These are phyloP conservation scores for Alternaria solani DNA, from an alignment of 2,329 filamentous ascomycete genomes.

Conservation along the genomic window DNA sequence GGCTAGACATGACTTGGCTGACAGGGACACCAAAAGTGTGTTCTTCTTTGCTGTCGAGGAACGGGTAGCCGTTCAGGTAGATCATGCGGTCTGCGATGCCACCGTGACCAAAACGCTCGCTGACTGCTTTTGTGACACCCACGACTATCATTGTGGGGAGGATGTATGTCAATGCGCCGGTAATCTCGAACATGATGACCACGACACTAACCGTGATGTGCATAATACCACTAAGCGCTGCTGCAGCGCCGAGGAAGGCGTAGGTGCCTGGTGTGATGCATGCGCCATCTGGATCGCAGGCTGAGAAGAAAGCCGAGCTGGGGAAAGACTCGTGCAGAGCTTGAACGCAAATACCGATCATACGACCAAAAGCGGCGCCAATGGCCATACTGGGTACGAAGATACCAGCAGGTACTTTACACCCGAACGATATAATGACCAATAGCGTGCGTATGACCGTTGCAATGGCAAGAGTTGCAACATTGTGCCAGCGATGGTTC, in stretches of 20 bases:
- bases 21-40: constrained; percentile 96
- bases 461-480: constrained; percentile 78
- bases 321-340: constrained; percentile 86
- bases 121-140: constrained; percentile 92
- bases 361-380: constrained; percentile 90
- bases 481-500: constrained; percentile 78
- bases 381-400: constrained; percentile 99
- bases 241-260: constrained; percentile 90
- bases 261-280: constrained; percentile 99
- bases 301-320: constrained; percentile 81
- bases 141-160: constrained; percentile 99
- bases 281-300: constrained; percentile 88
- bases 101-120: constrained; percentile 90
- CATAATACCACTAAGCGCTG: constrained; percentile 95
- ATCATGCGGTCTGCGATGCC: constrained; percentile 99
- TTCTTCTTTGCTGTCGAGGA: constrained; percentile 96
- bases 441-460: constrained; percentile 82
- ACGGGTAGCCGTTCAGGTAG: constrained; percentile 97
- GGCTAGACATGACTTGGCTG: constrained; percentile 84
- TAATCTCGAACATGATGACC: constrained; percentile 99
- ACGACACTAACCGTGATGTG: constrained; percentile 96
- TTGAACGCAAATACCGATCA: constrained; percentile 94
- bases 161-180: constrained; percentile 96
- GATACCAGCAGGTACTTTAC: constrained; percentile 96
- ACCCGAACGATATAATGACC: constrained; percentile 95